Evolutionary conservation across 2,329 filamentous ascomycete genomes (phyloP).

Genomic region (Hymenoscyphus repandus): DNA sequence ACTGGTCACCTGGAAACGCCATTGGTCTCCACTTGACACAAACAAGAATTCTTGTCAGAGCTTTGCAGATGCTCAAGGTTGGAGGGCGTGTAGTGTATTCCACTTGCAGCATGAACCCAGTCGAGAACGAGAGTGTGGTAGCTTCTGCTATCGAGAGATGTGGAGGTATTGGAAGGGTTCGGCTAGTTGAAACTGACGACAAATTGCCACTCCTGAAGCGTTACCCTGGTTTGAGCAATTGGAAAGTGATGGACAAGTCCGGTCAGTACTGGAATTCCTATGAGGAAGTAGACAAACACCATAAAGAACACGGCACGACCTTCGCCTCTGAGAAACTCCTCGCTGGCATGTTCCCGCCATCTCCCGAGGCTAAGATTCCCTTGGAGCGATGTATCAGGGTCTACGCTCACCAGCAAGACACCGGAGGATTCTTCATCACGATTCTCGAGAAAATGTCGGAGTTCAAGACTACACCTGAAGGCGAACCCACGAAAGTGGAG

Average conservation of each 20-base stretch:
- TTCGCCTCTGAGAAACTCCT: conserved; percentile 61
- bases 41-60: conserved; percentile 81
- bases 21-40: conserved; percentile 85
- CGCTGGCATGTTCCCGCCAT: conserved; percentile 76
- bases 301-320: conserved; percentile 54
- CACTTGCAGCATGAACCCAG: conserved; percentile 97
- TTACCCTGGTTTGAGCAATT: conserved; percentile 68
- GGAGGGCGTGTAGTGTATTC: conserved; percentile 95
- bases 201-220: conserved; percentile 73
- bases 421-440: conserved; percentile 95
- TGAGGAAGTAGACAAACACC: conserved; percentile 71
- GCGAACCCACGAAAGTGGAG: conserved; percentile 46
- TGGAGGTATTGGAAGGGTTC: conserved; percentile 74
- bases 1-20: conserved; percentile 85
- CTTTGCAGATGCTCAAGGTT: conserved; percentile 92
- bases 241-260: conserved; percentile 88
- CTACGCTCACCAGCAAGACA: conserved; percentile 93
- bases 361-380: conserved; percentile 57
- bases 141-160: conserved; percentile 84
- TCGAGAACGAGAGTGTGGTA: conserved; percentile 93
- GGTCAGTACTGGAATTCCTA: conserved; percentile 75
- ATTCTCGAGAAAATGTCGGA: conserved; percentile 89
- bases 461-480: conserved; percentile 71
- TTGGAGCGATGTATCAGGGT: conserved; percentile 89
- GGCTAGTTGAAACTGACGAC: conserved; percentile 77